Base-by-base conservation (phyloP, 2,329 filamentous ascomycete genomes). In the Diaporthe citriasiana region DNA sequence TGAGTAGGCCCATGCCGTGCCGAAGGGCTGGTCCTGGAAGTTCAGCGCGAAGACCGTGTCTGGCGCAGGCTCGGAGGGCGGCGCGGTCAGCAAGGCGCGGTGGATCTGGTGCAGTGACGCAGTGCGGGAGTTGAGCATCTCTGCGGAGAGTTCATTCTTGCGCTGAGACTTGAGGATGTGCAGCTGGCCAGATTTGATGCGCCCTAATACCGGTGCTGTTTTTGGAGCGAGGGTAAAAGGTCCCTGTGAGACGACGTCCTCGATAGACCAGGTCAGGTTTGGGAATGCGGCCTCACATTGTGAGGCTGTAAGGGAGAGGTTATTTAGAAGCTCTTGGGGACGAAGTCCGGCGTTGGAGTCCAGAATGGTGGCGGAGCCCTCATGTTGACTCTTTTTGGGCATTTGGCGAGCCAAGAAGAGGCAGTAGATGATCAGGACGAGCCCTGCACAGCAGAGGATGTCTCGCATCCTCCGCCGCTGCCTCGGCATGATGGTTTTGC, bases 21-120 rank as follows among this genome's bases (percentile, higher is more conserved):
- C 78, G 50, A 81, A 80, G 40, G 87, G 86, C 57, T 85, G 84
- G 79, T 89, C 88, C 68, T 87, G 83, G 78, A 90, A 84, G 79
- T 85, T 85, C 77, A 91, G 83, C 56, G 87, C 82, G 78, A 91
- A 86, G 76, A 87, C 81, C 35, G 87, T 88, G 78, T 90, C 83
- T 6, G 89, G 88, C 3, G 88, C 76, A 0, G 82, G 82, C 7
- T 83, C 79, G 3, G 68, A 56, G 4, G 68, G 25, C 0, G 88
- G 87, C 10, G 86, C 85, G 15, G 89, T 87, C 40, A 86, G 77
- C 17, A 90, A 79, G 7, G 88, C 88, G 74, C 86, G 85, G 78
- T 90, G 82, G 76, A 91, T 83, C 76, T 89, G 86, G 78, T 89
- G 85, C 0, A 91, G 84, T 13, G 86, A 85, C n/a, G 88, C 87